Conservation (phyloP, 108 stramenopile genomes). For the Nitzschia putrida region DNA sequence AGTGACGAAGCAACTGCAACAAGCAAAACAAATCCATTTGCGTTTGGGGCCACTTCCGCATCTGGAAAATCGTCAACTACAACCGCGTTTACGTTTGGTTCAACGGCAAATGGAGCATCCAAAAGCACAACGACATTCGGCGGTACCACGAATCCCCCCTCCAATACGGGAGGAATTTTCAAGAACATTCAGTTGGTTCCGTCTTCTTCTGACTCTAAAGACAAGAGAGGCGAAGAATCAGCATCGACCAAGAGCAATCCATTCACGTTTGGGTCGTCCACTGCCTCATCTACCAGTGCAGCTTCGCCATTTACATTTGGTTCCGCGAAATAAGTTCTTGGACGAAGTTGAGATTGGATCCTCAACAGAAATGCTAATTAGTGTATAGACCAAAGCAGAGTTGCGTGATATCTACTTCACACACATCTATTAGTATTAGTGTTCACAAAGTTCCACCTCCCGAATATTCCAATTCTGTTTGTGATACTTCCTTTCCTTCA, state of each 20-base stretch:
- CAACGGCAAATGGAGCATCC: too few relatives aligned
- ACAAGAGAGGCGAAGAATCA: neutral
- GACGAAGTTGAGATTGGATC: too few relatives aligned
- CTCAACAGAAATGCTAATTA: too few relatives aligned
- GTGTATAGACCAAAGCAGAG: too few relatives aligned
- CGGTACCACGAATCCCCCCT: too few relatives aligned
- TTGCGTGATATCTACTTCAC: too few relatives aligned
- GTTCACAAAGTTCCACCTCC: neutral
- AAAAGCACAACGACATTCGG: neutral
- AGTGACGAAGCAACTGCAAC: too few relatives aligned
- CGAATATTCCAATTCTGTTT: constrained; percentile 40
- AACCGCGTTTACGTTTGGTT: too few relatives aligned
- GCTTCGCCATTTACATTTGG: neutral
- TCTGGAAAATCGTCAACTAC: too few relatives aligned
- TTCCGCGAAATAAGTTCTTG: too few relatives aligned
- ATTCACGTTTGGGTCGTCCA: neutral
- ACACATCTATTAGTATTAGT: too few relatives aligned
- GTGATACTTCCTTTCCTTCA: constrained; percentile 25
- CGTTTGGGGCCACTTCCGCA: neutral
- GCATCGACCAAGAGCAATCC: neutral
- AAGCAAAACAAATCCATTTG: neutral
- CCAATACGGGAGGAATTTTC: neutral
- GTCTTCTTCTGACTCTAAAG: neutral
- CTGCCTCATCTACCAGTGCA: neutral
- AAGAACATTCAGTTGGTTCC: constrained; percentile 1